Evolutionary conservation across 2,329 filamentous ascomycete genomes (phyloP).

Genomic region (Phoma sp.): DNA sequence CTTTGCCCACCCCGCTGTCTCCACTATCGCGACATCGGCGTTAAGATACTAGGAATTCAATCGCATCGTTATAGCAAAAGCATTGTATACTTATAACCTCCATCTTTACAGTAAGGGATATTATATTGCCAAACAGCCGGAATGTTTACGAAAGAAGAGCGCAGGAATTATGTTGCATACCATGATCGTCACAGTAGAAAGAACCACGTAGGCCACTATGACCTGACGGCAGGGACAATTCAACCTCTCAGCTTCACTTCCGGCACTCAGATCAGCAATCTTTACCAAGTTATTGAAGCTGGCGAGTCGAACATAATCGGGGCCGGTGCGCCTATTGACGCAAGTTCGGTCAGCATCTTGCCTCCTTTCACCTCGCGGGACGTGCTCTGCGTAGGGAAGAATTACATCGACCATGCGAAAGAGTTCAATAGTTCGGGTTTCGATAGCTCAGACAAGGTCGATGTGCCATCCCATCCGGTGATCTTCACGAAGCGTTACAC

Average conservation of each 20-base stretch:
- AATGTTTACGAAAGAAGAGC: not conserved
- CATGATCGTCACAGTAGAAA: constrained; percentile 21
- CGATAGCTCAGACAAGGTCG: constrained; percentile 61
- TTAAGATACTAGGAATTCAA: too few species aligned
- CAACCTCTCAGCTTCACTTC: constrained; percentile 55
- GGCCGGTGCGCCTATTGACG: constrained; percentile 40
- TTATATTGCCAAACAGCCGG: too few species aligned
- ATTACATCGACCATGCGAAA: constrained; percentile 63
- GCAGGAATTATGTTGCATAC: constrained; percentile 51
- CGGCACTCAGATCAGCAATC: constrained; percentile 53
- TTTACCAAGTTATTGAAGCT: constrained; percentile 61
- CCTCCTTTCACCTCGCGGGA: constrained; percentile 58
- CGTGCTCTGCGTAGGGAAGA: constrained; percentile 63
- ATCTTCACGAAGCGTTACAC: constrained; percentile 63
- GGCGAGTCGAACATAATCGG: constrained; percentile 50
- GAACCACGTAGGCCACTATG: constrained; percentile 51
- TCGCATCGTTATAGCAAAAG: too few species aligned
- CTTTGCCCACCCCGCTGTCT: too few species aligned
- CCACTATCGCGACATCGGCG: too few species aligned
- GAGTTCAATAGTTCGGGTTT: constrained; percentile 64
- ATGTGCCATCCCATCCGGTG: constrained; percentile 60
- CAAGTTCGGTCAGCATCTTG: constrained; percentile 51
- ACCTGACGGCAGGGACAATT: constrained; percentile 47
- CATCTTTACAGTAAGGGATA: too few species aligned
- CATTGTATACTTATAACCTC: too few species aligned